Percentiles rank a stretch among this genome's conserved stretches.
These are phyloP conservation scores for Syzygium aromaticum DNA, from an alignment of 345 rosid species.

Conservation along the genomic window DNA sequence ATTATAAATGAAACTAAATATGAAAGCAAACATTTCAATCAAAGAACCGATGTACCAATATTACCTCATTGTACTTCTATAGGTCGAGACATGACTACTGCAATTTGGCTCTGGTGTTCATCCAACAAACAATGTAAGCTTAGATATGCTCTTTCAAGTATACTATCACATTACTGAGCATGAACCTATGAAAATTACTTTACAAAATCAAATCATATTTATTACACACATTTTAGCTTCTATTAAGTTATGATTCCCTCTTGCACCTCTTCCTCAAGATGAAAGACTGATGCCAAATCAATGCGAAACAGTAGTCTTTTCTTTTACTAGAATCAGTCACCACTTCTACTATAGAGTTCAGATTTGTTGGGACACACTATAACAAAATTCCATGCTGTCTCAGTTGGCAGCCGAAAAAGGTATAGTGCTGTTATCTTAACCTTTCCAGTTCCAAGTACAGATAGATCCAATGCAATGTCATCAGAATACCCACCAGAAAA, in stretches of 20 bases:
- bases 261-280: background rate
- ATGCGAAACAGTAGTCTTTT: background rate
- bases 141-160: background rate
- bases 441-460: background rate
- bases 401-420: background rate
- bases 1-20: background rate
- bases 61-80: background rate
- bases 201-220: background rate
- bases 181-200: background rate
- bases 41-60: background rate
- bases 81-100: background rate
- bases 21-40: background rate
- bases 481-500: background rate
- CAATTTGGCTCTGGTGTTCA: background rate
- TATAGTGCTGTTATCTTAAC: background rate
- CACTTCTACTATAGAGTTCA: background rate
- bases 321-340: background rate
- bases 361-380: background rate
- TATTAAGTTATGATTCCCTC: background rate
- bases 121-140: background rate
- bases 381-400: background rate
- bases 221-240: background rate
- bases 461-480: background rate
- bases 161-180: background rate
- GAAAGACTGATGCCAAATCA: background rate